Evolutionary conservation across 2,329 filamentous ascomycete genomes (phyloP).

Genomic region (Macrophomina phaseolina): DNA sequence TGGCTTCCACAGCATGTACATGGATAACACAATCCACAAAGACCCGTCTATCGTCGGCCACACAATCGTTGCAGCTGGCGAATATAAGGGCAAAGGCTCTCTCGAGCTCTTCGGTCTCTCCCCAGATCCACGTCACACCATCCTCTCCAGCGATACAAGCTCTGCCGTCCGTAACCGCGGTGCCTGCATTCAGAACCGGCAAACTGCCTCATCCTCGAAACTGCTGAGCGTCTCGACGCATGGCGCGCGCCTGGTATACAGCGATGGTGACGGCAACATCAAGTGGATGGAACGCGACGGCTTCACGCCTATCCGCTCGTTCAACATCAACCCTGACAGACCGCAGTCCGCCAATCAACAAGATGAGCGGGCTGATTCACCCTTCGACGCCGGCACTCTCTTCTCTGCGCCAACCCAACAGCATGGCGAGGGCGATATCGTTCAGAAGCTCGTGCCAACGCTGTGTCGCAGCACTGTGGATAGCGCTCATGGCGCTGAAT

Average conservation of each 20-base stretch:
- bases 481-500: constrained; percentile 27
- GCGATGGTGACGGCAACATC: constrained; percentile 81
- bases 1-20: constrained; percentile 59
- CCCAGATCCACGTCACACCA: constrained; percentile 41
- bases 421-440: constrained; percentile 67
- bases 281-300: constrained; percentile 94
- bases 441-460: constrained; percentile 75
- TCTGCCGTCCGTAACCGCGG: constrained; percentile 34
- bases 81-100: constrained; percentile 90
- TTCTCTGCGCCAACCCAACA: constrained; percentile 13
- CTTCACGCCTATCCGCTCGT: constrained; percentile 57
- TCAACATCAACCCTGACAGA: constrained; percentile 60
- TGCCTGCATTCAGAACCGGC: constrained; percentile 68
- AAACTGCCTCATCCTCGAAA: constrained; percentile 80
- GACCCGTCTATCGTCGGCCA: constrained; percentile 63
- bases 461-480: constrained; percentile 39
- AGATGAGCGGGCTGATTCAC: constrained; percentile 28
- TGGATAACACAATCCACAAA: constrained; percentile 59
- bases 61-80: constrained; percentile 81
- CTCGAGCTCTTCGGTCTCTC: constrained; percentile 81
- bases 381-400: constrained; percentile 66
- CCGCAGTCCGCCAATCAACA: constrained; percentile 8
- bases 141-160: constrained; percentile 38
- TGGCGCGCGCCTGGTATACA: constrained; percentile 80
- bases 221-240: constrained; percentile 82